Evolutionary conservation across 305 asterid species (phyloP).

Genomic region (Plantago lanceolata): DNA sequence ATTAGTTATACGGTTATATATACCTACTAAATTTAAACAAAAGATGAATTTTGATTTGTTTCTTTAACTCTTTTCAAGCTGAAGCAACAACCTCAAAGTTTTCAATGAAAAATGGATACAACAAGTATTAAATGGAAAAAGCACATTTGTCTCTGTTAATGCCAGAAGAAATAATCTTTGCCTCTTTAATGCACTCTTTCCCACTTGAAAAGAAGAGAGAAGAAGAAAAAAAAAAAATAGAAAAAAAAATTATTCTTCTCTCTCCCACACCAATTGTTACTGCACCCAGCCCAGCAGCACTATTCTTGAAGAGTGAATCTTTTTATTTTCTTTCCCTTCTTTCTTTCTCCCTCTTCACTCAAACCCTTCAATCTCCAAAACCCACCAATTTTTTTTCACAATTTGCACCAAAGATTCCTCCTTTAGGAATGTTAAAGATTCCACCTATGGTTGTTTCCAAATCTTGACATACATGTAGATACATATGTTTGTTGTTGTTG

Average conservation of each 20-base stretch:
- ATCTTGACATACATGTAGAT: conserved; percentile 11
- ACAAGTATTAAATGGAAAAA: conserved; percentile 28
- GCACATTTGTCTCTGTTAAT: conserved; percentile 45
- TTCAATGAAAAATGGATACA: background rate
- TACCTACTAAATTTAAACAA: no score
- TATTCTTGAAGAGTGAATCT: no score
- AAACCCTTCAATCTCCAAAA: conserved; percentile 26
- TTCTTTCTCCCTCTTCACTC: conserved; percentile 18
- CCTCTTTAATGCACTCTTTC: conserved; percentile 43
- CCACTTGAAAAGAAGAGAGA: conserved; percentile 19
- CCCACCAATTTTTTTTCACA: background rate
- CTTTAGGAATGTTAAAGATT: conserved; percentile 26
- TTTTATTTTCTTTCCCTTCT: no score
- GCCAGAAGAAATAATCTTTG: conserved; percentile 49
- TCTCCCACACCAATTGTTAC: no score
- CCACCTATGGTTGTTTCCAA: conserved; percentile 22
- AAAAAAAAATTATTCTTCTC: conserved; percentile 17
- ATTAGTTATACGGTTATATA: no score
- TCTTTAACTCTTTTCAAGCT: no score
- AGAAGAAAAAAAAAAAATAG: no score
- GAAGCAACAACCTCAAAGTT: background rate
- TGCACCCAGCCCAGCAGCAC: no score
- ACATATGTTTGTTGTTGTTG: conserved; percentile 7
- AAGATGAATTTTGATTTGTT: no score
- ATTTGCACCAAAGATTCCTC: conserved; percentile 3